phyloP scores from a whole-genome alignment of 2,329 filamentous ascomycete species.

The Cercospora brassicicola region DNA sequence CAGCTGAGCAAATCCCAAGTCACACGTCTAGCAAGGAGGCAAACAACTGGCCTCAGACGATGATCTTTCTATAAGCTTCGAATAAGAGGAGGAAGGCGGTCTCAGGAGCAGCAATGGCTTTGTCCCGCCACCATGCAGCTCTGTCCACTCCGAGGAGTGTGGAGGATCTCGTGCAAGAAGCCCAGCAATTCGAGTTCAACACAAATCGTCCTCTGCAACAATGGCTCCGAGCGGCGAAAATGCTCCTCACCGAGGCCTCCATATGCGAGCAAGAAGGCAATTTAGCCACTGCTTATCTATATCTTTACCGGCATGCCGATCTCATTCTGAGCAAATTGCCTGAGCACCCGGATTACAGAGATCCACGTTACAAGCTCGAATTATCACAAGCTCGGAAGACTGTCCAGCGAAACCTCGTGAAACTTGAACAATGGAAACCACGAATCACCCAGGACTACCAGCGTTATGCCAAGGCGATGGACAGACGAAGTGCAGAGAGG shows the following conservation, averaged over 20 bases:
- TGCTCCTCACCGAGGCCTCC: constrained; percentile 61
- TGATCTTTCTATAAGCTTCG: constrained; percentile 2
- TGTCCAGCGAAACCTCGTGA: constrained; percentile 64
- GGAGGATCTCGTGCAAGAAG: constrained; percentile 73
- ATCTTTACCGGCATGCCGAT: constrained; percentile 84
- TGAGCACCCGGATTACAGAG: constrained; percentile 72
- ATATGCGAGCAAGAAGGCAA: constrained; percentile 86
- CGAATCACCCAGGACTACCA: constrained; percentile 70
- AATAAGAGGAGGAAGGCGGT: neutral
- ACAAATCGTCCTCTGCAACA: constrained; percentile 65
- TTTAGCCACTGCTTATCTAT: constrained; percentile 81
- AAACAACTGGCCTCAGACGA: neutral
- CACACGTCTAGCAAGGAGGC: neutral
- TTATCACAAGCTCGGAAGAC: constrained; percentile 60
- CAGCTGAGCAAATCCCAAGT: neutral
- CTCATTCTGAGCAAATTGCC: constrained; percentile 76
- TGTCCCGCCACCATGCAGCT: constrained; percentile 34
- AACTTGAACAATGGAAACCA: constrained; percentile 77
- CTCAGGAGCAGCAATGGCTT: constrained; percentile 28
- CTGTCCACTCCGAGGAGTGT: constrained; percentile 52
- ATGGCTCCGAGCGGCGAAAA: constrained; percentile 36
- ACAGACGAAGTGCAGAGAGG: constrained; percentile 40
- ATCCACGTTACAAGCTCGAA: constrained; percentile 58
- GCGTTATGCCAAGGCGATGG: constrained; percentile 61
- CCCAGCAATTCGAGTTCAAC: constrained; percentile 79